Evolutionary conservation across 2,329 filamentous ascomycete species (phyloP).

Genomic region (Neofusicoccum parvum): DNA sequence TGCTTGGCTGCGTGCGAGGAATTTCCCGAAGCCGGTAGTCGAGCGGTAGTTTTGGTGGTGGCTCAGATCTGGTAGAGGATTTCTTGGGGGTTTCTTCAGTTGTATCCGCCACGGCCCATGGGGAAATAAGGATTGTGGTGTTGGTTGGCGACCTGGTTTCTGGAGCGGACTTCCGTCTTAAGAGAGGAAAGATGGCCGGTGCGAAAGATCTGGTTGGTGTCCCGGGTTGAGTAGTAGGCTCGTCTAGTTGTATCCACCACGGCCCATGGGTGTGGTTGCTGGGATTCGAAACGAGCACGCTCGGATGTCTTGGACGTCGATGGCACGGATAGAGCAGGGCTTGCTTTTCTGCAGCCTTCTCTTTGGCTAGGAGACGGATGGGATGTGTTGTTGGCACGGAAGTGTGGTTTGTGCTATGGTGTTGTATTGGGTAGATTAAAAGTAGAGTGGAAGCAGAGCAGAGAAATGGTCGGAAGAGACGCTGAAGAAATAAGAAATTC

Average conservation of each 20-base stretch:
- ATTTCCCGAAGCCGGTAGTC: not conserved
- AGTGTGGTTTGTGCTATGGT: not conserved
- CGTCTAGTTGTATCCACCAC: slow-evolving; percentile 37
- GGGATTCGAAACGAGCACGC: slow-evolving; percentile 6
- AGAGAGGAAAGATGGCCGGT: not conserved
- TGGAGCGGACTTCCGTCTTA: too few relatives aligned
- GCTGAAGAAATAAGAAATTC: slow-evolving; percentile 7
- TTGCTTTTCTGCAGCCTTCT: not conserved
- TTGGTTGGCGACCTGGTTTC: slow-evolving; percentile 5
- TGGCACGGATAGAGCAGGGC: not conserved
- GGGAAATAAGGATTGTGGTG: slow-evolving; percentile 13
- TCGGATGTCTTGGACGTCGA: not conserved
- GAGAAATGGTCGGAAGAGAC: not conserved
- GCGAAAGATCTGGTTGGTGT: slow-evolving; percentile 11
- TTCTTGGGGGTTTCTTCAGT: slow-evolving; percentile 20
- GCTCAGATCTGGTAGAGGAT: not conserved
- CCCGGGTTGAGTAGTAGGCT: not conserved
- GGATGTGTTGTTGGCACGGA: not conserved
- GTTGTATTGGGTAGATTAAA: slow-evolving; percentile 2
- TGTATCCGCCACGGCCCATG: slow-evolving; percentile 40
- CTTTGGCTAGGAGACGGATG: not conserved
- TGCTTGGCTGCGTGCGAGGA: not conserved
- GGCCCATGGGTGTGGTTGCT: slow-evolving; percentile 25
- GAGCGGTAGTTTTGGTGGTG: too few relatives aligned
- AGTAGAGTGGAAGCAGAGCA: not conserved